Conservation (phyloP, 805 yeast species). For the Metschnikowia bowlesiae region DNA sequence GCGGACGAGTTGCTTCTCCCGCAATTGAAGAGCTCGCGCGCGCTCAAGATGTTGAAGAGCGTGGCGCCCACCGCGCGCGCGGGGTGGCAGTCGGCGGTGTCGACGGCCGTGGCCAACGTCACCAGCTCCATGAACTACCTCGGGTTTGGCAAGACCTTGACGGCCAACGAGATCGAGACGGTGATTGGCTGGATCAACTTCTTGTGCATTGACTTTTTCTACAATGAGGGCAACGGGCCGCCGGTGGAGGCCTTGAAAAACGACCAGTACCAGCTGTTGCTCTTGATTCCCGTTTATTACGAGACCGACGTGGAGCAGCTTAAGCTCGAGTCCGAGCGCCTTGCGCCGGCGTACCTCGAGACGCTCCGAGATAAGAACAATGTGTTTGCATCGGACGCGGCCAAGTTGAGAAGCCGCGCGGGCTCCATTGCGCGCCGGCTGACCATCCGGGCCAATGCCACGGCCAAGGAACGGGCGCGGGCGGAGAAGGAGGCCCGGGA, state of each 20-base stretch:
- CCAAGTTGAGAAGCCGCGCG: constrained; percentile 27
- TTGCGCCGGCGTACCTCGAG: constrained; percentile 51
- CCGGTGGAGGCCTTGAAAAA: constrained; percentile 59
- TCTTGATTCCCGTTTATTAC: constrained; percentile 62
- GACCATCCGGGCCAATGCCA: constrained; percentile 70
- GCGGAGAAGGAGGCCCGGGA: constrained; percentile 21
- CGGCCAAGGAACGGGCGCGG: constrained; percentile 49
- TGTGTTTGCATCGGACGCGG: constrained; percentile 20
- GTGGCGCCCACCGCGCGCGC: constrained; percentile 7
- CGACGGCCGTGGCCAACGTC: constrained; percentile 49
- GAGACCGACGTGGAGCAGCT: constrained; percentile 47
- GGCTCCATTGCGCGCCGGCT: constrained; percentile 56
- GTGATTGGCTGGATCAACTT: constrained; percentile 66
- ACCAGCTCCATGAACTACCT: constrained; percentile 38
- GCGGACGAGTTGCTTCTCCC: constrained; percentile 77
- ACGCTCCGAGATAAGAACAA: constrained; percentile 46
- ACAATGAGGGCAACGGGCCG: constrained; percentile 80
- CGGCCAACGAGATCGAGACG: constrained; percentile 58
- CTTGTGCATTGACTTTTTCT: constrained; percentile 68
- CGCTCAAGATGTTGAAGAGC: constrained; percentile 23
- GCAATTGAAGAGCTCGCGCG: constrained; percentile 48
- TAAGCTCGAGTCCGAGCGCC: constrained; percentile 53
- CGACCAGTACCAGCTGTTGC: constrained; percentile 57
- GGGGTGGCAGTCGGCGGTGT: constrained; percentile 43
- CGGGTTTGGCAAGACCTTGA: constrained; percentile 53